phyloP scores from a whole-genome alignment of 768 basidiomycete genomes.

The Gymnopilus dilepis region DNA sequence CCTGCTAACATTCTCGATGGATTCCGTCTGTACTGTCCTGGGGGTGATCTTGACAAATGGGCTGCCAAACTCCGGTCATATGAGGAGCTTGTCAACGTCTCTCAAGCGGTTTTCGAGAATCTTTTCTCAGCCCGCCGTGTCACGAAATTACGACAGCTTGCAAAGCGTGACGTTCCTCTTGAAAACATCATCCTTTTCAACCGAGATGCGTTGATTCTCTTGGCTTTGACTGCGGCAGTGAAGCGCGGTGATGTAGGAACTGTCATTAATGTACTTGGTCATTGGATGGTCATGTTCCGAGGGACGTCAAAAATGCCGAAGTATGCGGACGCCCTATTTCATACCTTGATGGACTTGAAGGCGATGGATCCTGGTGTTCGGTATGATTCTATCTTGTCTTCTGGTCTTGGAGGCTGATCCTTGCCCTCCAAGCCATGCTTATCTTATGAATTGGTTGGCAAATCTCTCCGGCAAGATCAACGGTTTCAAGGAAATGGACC shows the following conservation, averaged over 20 bases:
- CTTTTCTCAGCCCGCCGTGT: slow-evolving; percentile 20
- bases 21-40: slow-evolving; percentile 15
- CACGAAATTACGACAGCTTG: slow-evolving; percentile 1
- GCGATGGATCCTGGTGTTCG: slow-evolving; percentile 17
- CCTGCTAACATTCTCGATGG: slow-evolving; percentile 27
- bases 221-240: slow-evolving; percentile 19
- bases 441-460: slow-evolving; percentile 9
- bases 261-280: slow-evolving; percentile 19
- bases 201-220: slow-evolving; percentile 18
- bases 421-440: background rate
- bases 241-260: slow-evolving; percentile 24
- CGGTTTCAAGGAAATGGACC: slow-evolving; percentile 12
- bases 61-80: slow-evolving; percentile 3
- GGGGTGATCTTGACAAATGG: slow-evolving; percentile 13
- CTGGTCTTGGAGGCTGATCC: background rate
- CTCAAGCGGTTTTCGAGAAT: slow-evolving; percentile 11
- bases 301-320: slow-evolving; percentile 24
- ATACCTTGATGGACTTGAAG: slow-evolving; percentile 13
- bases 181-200: slow-evolving; percentile 24
- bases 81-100: slow-evolving; percentile 13
- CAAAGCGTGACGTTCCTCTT: slow-evolving; percentile 16
- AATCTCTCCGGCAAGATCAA: background rate
- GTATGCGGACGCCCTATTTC: slow-evolving; percentile 25
- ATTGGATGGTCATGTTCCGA: slow-evolving; percentile 21
- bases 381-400: slow-evolving; percentile 8